These are phyloP conservation scores for Cutaneotrichosporon sp. DNA, from an alignment of 1,284 basidiomycete genomes.

Conservation along the genomic window DNA sequence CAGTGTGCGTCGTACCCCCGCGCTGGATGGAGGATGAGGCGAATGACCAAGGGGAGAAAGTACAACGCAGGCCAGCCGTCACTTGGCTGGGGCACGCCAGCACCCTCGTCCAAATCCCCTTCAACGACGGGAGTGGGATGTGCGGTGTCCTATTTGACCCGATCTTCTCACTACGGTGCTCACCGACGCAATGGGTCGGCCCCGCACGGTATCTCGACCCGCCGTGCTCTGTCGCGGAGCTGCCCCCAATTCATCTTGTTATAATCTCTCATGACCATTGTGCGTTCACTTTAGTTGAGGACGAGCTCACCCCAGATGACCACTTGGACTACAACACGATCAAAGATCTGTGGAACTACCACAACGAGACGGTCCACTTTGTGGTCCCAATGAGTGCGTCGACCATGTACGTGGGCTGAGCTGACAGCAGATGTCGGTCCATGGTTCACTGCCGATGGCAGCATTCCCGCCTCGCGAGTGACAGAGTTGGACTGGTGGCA, in stretches of 20 bases:
- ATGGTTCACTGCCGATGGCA: slow-evolving; percentile 42
- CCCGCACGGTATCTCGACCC: slow-evolving; percentile 42
- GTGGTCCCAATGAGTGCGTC: slow-evolving; percentile 34
- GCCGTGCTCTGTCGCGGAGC: slow-evolving; percentile 40
- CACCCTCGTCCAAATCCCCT: slow-evolving; percentile 33
- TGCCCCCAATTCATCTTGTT: slow-evolving; percentile 43
- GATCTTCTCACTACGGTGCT: slow-evolving; percentile 47
- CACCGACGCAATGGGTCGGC: slow-evolving; percentile 44
- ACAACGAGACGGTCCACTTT: slow-evolving; percentile 42
- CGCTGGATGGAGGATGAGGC: slow-evolving; percentile 20
- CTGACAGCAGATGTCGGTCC: slow-evolving; percentile 29
- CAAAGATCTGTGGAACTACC: slow-evolving; percentile 43
- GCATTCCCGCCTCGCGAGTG: slow-evolving; percentile 37
- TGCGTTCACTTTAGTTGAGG: slow-evolving; percentile 15
- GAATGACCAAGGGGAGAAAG: neutral
- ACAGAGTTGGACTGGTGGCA: slow-evolving; percentile 49
- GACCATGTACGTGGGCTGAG: neutral
- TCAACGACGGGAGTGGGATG: slow-evolving; percentile 19
- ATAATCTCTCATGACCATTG: slow-evolving; percentile 49
- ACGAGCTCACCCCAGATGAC: slow-evolving; percentile 33
- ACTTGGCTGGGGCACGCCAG: slow-evolving; percentile 49
- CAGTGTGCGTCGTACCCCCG: slow-evolving; percentile 36
- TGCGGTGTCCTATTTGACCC: slow-evolving; percentile 46
- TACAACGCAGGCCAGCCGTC: slow-evolving; percentile 14
- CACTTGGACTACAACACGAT: slow-evolving; percentile 48